Evolutionary conservation across 2,329 filamentous ascomycete species (phyloP), one percentile per base, ranked within the genome.

Genomic region (Chaetothyriales sp.): DNA sequence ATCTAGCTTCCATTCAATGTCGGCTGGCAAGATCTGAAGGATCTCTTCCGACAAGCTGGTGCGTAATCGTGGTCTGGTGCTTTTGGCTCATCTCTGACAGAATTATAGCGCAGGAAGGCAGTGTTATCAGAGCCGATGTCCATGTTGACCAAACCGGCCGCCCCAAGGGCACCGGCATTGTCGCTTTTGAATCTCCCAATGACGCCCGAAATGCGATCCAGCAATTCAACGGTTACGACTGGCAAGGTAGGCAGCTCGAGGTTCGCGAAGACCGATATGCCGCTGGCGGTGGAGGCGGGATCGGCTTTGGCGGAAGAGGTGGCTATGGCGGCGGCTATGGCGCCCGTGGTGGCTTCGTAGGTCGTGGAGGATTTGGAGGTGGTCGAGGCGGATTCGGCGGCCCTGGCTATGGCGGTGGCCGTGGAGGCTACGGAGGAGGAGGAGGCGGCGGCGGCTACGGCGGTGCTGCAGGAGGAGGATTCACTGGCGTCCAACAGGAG

Each of bases 21-120:
- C 62, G 92, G 92, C 66, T 98, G 92, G 92, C 92, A 98, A 72
- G 92, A 98, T 69, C 74, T 98, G 61, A 98, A 98, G 73, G 92
- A 98, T 69, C 77, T 98, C 60, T 98, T 98, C 77, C 86, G 92
- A 65, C 89, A 95, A 78, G 89, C 92, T 72, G 86, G 89, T 95
- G 76, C 77, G 87, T 76, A 48, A 55, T 54, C 50, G 53, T 59
- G 50, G 50, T 53, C 52, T 47, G 47, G 47, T 53, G 45, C 47
- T 49, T 25, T 63, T 42, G 48, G 49, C n/a, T 46, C 22, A 44
- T 42, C 49, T 49, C 51, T 53, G 46, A 55, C 53, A 48, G 15
- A 28, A 18, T 47, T 61, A 57, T 60, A 73, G 69, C 68, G 53
- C 68, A 70, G 55, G 68, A 81, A 65, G 88, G 86, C 59, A 78